Evolutionary conservation across 495 filamentous ascomycete genomes (phyloP).

Genomic region (Hypoxylon intermedium): DNA sequence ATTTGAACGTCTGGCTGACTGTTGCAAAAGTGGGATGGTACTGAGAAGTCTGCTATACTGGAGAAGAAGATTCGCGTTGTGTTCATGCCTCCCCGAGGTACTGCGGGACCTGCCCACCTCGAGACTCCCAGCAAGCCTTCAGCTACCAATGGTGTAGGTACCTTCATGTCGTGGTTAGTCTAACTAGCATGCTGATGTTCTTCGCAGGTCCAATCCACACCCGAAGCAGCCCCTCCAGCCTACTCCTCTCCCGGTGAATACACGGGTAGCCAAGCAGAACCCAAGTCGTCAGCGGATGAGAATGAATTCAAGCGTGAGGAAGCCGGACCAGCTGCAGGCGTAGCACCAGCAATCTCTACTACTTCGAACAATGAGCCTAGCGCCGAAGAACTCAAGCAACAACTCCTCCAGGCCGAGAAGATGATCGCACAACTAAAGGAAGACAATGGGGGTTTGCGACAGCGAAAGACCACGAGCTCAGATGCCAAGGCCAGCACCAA

Average conservation of each 20-base stretch:
- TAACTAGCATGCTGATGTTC: conserved; percentile 7
- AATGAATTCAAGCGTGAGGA: conserved; percentile 47
- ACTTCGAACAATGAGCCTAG: conserved; percentile 53
- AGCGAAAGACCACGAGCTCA: conserved; percentile 67
- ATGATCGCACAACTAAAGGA: conserved; percentile 74
- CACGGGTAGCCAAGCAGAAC: conserved; percentile 46
- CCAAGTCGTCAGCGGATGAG: conserved; percentile 40
- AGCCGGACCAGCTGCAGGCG: conserved; percentile 42
- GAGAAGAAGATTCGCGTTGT: conserved; percentile 97
- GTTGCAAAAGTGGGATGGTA: conserved; percentile 68
- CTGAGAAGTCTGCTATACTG: conserved; percentile 76
- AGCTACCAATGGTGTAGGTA: conserved; percentile 35
- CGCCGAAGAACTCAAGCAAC: conserved; percentile 69
- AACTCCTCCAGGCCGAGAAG: conserved; percentile 78
- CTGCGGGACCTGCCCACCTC: conserved; percentile 16
- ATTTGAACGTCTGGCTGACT: conserved; percentile 16
- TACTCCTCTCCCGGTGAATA: conserved; percentile 39
- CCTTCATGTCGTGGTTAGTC: not conserved
- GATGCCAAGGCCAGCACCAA: conserved; percentile 47
- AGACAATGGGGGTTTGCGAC: conserved; percentile 70
- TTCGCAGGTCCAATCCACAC: conserved; percentile 26
- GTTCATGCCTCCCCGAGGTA: conserved; percentile 71
- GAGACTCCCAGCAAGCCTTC: conserved; percentile 37
- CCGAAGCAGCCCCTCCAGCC: conserved; percentile 32
- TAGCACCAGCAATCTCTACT: conserved; percentile 51